Conservation (phyloP, 169 alveolate species). For the Eimeria falciformis region DNA sequence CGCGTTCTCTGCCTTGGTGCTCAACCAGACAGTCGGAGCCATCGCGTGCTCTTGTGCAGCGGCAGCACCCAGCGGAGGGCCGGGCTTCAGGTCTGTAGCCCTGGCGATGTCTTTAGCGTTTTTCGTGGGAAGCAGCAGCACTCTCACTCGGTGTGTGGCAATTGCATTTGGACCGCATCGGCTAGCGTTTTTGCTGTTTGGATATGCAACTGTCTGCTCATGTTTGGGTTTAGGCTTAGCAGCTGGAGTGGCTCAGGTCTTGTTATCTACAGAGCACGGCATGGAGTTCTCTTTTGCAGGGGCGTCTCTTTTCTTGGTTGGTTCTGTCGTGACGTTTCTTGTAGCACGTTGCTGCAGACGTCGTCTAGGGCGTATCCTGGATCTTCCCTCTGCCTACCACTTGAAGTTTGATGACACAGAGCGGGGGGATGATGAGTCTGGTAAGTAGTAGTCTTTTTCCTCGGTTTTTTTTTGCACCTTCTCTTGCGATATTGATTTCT, state of each 20-base stretch:
- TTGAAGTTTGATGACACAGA: not conserved
- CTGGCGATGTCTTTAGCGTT: not conserved
- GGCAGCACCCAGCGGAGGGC: no score
- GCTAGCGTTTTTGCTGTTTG: not conserved
- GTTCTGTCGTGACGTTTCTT: not conserved
- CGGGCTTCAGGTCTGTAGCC: no score
- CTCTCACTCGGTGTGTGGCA: not conserved
- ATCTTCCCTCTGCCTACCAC: not conserved
- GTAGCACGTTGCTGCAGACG: not conserved
- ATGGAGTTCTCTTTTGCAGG: not conserved
- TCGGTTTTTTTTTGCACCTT: no score
- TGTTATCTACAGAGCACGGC: not conserved
- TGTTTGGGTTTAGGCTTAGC: not conserved
- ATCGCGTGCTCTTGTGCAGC: conserved; percentile 19
- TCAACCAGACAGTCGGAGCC: not conserved
- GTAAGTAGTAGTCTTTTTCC: not conserved
- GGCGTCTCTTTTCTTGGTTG: not conserved
- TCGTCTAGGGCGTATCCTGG: not conserved
- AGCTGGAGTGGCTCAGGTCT: not conserved
- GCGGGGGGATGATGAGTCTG: not conserved
- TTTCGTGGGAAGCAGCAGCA: not conserved
- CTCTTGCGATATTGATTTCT: no score
- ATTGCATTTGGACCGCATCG: conserved; percentile 17
- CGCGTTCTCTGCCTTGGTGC: not conserved
- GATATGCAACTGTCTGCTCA: not conserved